Conservation (phyloP, 2,329 filamentous ascomycete genomes). For the Neofusicoccum kwambonambiense region DNA sequence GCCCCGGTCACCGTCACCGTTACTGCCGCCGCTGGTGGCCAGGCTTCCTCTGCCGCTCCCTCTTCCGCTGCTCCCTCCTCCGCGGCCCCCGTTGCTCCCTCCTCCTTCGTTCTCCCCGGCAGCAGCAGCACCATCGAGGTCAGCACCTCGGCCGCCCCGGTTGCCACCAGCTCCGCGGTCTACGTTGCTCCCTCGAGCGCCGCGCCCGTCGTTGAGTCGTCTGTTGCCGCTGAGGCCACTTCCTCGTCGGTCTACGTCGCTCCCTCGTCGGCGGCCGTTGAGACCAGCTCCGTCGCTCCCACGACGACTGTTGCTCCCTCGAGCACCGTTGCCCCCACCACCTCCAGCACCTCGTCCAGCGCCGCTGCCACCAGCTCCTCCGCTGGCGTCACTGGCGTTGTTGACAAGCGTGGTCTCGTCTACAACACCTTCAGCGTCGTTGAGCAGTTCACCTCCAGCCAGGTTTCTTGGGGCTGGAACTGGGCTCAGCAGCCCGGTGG, state of each 20-base stretch:
- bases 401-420: slow-evolving; percentile 60
- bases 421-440: slow-evolving; percentile 58
- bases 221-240: background rate
- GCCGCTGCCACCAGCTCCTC: slow-evolving; percentile 21
- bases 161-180: slow-evolving; percentile 23
- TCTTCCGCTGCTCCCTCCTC: slow-evolving; percentile 20
- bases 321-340: slow-evolving; percentile 19
- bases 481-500: slow-evolving; percentile 53
- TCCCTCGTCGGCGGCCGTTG: too few species aligned
- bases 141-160: slow-evolving; percentile 16
- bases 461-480: slow-evolving; percentile 62
- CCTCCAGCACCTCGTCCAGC: slow-evolving; percentile 23
- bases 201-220: background rate
- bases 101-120: slow-evolving; percentile 18
- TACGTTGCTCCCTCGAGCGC: slow-evolving; percentile 14
- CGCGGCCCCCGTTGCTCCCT: slow-evolving; percentile 20
- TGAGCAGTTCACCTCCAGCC: slow-evolving; percentile 44
- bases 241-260: background rate
- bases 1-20: slow-evolving; percentile 35
- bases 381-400: slow-evolving; percentile 21
- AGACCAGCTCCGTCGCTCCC: background rate
- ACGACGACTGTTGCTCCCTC: slow-evolving; percentile 3
- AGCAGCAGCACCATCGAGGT: slow-evolving; percentile 11
- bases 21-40: slow-evolving; percentile 22
- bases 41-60: slow-evolving; percentile 8